These are phyloP conservation scores for Coelastrella sp. DNA, from an alignment of 139 green algal genomes.

Conservation along the genomic window DNA sequence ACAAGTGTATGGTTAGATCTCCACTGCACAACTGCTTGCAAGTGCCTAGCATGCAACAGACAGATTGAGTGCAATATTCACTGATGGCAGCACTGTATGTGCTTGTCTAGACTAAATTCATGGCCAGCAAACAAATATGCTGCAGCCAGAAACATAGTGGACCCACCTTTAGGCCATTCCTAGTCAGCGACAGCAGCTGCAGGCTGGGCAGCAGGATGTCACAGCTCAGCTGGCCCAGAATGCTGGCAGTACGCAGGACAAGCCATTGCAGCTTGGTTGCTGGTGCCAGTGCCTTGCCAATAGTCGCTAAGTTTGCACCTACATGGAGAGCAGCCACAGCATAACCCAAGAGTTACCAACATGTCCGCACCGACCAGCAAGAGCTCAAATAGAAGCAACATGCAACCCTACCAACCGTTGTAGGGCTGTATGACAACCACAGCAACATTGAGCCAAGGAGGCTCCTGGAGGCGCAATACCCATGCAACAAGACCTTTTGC, in stretches of 20 bases:
- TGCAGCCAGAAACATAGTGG: neutral
- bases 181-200: slow-evolving; percentile 32
- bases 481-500: too few species aligned
- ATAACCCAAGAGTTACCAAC: too few species aligned
- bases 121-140: neutral
- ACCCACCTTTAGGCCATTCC: slow-evolving; percentile 33
- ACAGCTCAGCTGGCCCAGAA: neutral
- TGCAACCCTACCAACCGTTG: too few species aligned
- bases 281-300: neutral
- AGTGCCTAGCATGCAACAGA: too few species aligned
- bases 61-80: too few species aligned
- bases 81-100: neutral
- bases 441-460: too few species aligned
- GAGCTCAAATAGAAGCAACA: too few species aligned
- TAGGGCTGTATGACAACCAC: too few species aligned
- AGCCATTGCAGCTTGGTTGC: slow-evolving; percentile 31
- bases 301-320: slow-evolving; percentile 10
- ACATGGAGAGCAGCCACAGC: neutral
- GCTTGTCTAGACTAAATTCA: neutral
- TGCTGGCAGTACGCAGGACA: slow-evolving; percentile 17
- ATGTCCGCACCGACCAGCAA: too few species aligned
- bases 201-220: slow-evolving; percentile 36
- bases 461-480: too few species aligned
- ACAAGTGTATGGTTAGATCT: too few species aligned
- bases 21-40: too few species aligned